A percentile compares a stretch with the other conserved stretches of the same genome.
Evolutionary conservation across 2,329 filamentous ascomycete species (phyloP).

Genomic region (Penicillium sp.): DNA sequence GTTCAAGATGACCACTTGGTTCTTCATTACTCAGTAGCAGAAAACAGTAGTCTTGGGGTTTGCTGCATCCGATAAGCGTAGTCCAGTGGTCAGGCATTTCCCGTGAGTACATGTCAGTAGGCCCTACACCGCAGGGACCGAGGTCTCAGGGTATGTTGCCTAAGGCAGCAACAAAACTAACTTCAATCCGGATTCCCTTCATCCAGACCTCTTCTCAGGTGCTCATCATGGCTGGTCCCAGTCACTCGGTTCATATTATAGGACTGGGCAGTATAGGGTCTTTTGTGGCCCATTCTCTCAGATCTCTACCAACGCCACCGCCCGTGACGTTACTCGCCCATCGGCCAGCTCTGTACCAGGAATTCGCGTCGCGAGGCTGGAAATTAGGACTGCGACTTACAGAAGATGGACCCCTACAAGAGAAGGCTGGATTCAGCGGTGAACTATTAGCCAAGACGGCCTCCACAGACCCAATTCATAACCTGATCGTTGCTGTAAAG

Average conservation of each 20-base stretch:
- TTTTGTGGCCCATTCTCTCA: conserved; percentile 19
- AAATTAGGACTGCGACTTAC: conserved; percentile 13
- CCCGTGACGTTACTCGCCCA: conserved; percentile 19
- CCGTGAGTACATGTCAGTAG: too few relatives aligned
- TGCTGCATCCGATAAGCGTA: too few relatives aligned
- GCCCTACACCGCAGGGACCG: too few relatives aligned
- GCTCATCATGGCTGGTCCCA: conserved; percentile 5
- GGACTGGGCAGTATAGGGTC: conserved; percentile 23
- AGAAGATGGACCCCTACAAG: conserved; percentile 8
- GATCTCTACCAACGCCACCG: conserved; percentile 15
- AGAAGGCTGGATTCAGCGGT: conserved; percentile 5
- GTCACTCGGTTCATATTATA: conserved; percentile 12
- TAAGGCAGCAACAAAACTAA: not conserved
- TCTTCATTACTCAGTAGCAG: too few relatives aligned
- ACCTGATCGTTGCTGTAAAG: conserved; percentile 18
- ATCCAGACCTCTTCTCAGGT: not conserved
- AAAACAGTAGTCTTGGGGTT: too few relatives aligned
- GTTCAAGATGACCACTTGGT: too few relatives aligned
- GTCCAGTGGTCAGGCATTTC: too few relatives aligned
- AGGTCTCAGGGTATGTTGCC: too few relatives aligned
- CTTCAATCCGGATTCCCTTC: not conserved
- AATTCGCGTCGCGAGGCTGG: conserved; percentile 11
- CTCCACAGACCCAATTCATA: conserved; percentile 8
- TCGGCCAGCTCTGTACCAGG: conserved; percentile 15
- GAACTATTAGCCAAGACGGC: conserved; percentile 6